Conservation (phyloP, 2,329 filamentous ascomycete species). For the Fusarium camptoceras region DNA sequence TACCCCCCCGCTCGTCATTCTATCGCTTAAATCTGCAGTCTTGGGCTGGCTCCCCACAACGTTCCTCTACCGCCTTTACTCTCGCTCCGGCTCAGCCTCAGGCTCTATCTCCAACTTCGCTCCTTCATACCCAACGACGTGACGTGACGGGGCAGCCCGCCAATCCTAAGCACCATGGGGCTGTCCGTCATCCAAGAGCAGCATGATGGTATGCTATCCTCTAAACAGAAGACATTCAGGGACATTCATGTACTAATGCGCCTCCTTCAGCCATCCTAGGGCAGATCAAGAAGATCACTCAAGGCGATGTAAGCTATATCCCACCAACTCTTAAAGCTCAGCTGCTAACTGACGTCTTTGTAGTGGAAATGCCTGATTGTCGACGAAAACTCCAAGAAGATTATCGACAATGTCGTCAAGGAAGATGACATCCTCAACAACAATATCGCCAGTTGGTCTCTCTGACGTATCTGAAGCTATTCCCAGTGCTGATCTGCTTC, state of each 20-base stretch:
- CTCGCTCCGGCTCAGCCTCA: constrained; percentile 11
- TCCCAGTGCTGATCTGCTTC: constrained; percentile 30
- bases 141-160: constrained; percentile 44
- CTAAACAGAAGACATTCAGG: neutral
- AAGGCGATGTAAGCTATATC: constrained; percentile 75
- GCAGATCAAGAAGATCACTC: constrained; percentile 79
- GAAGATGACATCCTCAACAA: constrained; percentile 97
- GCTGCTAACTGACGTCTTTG: constrained; percentile 32
- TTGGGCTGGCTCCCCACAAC: constrained; percentile 6
- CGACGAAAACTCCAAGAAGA: constrained; percentile 83
- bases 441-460: constrained; percentile 87
- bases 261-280: constrained; percentile 51
- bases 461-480: constrained; percentile 18
- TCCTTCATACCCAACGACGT: constrained; percentile 33
- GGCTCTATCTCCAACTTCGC: constrained; percentile 1
- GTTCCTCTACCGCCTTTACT: constrained; percentile 1
- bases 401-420: constrained; percentile 90
- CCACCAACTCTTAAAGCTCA: neutral
- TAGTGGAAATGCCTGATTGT: constrained; percentile 98
- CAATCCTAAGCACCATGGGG: constrained; percentile 72
- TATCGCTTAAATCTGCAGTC: constrained; percentile 4
- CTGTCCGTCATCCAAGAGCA: constrained; percentile 88
- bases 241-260: constrained; percentile 34
- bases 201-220: constrained; percentile 59
- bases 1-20: constrained; percentile 22